Evolutionary conservation across 1,284 basidiomycete genomes (phyloP), one percentile per base, ranked within the genome.

Genomic region (Chiua sp.): DNA sequence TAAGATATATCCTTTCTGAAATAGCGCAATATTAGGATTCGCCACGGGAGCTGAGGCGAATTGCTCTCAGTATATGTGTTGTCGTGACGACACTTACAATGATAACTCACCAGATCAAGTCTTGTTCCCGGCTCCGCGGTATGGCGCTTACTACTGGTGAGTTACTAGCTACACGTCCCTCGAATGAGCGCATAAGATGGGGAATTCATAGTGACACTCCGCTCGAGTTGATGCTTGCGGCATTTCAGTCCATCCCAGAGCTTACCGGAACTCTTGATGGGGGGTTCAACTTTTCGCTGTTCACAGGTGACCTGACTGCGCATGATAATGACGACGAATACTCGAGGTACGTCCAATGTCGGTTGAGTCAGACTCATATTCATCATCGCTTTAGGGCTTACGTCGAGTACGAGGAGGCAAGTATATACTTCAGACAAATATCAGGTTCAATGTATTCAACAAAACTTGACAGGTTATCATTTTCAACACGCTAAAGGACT

Each of bases 291-390:
- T 88, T 85, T 69, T 85, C 83, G 0, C 51, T 93, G 22, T 91
- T 86, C 68, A 93, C 90, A 0, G 91, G 91, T 30, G 91, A 93
- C 68, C 73, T 92, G 59, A 88, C 91, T 33, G 83, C 87, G 10
- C 89, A 91, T 67, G 88, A 91, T 67, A 70, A 80, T 10, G 86
- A 87, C 56, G 85, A 86, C 60, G 80, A 90, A 70, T 73, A 89
- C 23, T 87, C 85, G n/a, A 79, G 84, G 82, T 83, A 62, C 10
- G 55, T 35, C 28, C 7, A 12, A 10, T 35, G 2, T 22, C 15
- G 13, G 55, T 22, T 22, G 11, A 11, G 22, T 23, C 12, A 22
- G 12, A 23, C 1, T 32, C 32, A 26, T 26, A 26, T 26, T 26
- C 26, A 26, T 26, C 26, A 26, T 26, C 26, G 26, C 26, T 4